Conservation (phyloP, 2,329 filamentous ascomycete genomes). For the Aschersonia sp. region DNA sequence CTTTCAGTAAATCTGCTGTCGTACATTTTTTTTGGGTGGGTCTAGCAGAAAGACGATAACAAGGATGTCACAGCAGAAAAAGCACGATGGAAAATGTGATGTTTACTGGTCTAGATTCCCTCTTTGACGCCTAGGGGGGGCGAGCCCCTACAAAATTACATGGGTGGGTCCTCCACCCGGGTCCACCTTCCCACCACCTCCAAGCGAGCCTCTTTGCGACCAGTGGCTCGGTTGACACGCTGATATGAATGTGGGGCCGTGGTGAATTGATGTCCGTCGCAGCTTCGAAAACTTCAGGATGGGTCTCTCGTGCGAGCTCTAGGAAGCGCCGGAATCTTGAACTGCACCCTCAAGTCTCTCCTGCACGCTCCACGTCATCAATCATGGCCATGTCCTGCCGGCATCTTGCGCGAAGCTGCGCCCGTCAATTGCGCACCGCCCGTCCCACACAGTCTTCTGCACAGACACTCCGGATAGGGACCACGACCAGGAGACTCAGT, state of each 20-base stretch:
- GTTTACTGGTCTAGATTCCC: too few relatives aligned
- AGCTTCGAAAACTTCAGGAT: conserved; percentile 28
- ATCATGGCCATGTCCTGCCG: conserved; percentile 50
- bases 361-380: conserved; percentile 9
- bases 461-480: conserved; percentile 29
- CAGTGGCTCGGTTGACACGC: too few relatives aligned
- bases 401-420: conserved; percentile 50
- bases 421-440: conserved; percentile 42
- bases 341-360: too few relatives aligned
- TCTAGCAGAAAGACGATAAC: not conserved
- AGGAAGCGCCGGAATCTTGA: not conserved
- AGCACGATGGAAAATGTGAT: too few relatives aligned
- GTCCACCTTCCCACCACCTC: too few relatives aligned
- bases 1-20: too few relatives aligned
- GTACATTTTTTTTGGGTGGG: conserved; percentile 16
- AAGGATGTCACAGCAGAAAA: too few relatives aligned
- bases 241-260: too few relatives aligned
- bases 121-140: too few relatives aligned
- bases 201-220: too few relatives aligned
- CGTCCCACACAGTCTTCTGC: conserved; percentile 30
- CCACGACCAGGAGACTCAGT: conserved; percentile 63
- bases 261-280: conserved; percentile 7
- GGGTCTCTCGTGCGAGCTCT: conserved; percentile 7
- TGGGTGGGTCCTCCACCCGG: too few relatives aligned
- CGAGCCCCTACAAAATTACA: too few relatives aligned